Percentiles rank a stretch among this genome's conserved stretches.
These are phyloP conservation scores for Saccharum spontaneum DNA, from an alignment of 176 grass and related monocot genomes.

Conservation along the genomic window DNA sequence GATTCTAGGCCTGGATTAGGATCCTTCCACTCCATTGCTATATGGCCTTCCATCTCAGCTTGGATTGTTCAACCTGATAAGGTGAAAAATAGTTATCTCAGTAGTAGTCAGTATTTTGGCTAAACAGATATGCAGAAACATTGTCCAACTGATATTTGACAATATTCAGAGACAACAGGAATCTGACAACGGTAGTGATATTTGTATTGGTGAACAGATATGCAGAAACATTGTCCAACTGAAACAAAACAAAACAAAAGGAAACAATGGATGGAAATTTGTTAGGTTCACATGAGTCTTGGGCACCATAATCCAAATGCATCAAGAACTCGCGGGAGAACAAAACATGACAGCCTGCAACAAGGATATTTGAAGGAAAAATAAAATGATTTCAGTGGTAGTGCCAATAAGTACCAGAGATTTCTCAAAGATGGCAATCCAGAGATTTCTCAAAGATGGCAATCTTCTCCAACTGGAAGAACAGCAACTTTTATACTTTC, in stretches of 20 bases:
- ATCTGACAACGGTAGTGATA: not conserved
- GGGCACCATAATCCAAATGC: not conserved
- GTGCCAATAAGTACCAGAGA: not conserved
- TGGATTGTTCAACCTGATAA: conserved; percentile 10
- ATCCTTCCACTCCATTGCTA: conserved; percentile 44
- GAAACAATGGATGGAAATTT: not conserved
- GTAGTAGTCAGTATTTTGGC: not conserved
- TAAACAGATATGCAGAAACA: no score
- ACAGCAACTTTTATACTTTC: not conserved
- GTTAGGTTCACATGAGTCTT: not conserved
- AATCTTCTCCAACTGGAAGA: not conserved
- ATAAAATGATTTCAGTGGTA: not conserved
- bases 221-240: not conserved
- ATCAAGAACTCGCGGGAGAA: not conserved
- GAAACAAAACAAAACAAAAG: conserved; percentile 10
- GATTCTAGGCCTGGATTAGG: conserved; percentile 13
- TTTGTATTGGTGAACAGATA: not conserved
- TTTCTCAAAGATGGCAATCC: no score
- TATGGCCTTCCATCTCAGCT: conserved; percentile 45
- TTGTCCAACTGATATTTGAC: not conserved
- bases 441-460: not conserved
- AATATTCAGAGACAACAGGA: not conserved
- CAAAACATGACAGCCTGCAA: no score
- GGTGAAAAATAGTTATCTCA: conserved; percentile 1
- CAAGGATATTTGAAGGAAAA: not conserved